Conservation (phyloP, 179 eudicot genomes). For the Actinidia arguta region DNA sequence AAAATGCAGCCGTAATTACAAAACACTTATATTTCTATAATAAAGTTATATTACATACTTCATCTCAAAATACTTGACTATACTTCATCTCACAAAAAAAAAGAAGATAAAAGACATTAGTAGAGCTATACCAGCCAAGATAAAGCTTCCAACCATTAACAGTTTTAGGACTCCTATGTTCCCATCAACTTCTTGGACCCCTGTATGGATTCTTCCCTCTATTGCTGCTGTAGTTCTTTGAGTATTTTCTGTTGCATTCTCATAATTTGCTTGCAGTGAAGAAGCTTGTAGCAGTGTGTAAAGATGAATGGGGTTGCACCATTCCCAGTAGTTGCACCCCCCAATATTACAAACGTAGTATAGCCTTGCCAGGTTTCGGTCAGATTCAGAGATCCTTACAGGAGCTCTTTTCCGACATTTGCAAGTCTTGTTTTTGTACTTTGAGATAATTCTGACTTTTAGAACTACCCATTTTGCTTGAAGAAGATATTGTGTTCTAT, state of each 20-base stretch:
- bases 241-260: neutral
- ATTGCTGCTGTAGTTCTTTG: too few species aligned
- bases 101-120: neutral
- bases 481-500: neutral
- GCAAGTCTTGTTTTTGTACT: neutral
- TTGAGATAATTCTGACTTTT: neutral
- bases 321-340: neutral
- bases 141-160: neutral
- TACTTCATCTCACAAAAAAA: too few species aligned
- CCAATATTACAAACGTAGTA: neutral
- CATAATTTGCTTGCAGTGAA: neutral
- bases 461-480: neutral
- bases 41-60: too few species aligned
- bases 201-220: neutral
- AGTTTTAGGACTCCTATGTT: neutral
- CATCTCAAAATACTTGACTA: too few species aligned
- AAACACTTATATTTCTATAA: too few species aligned
- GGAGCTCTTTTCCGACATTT: neutral
- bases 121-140: neutral
- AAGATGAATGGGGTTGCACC: neutral
- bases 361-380: neutral
- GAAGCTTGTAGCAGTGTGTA: neutral
- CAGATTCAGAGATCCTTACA: neutral
- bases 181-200: neutral
- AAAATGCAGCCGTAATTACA: too few species aligned